A percentile compares a stretch with the other conserved stretches of the same genome.
These are phyloP conservation scores for Corchorus olitorius DNA, from an alignment of 345 rosid species.

Conservation along the genomic window DNA sequence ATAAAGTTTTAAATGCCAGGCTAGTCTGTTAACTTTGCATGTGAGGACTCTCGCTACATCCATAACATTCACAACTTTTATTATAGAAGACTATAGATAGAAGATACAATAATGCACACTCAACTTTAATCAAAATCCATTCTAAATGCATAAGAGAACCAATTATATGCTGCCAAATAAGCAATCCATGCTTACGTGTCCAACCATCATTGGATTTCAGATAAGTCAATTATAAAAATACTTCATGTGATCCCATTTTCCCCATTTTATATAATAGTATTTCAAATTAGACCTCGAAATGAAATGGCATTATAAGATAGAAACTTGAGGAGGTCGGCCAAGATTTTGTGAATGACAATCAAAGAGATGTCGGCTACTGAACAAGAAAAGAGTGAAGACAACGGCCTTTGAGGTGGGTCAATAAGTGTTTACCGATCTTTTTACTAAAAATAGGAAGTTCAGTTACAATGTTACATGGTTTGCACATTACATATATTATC, in stretches of 20 bases:
- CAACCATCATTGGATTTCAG: background rate
- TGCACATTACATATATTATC: background rate
- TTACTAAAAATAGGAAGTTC: slow-evolving; percentile 15
- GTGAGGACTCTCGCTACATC: background rate
- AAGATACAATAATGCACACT: background rate
- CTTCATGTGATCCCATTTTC: background rate
- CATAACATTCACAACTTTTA: background rate
- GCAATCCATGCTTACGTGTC: background rate
- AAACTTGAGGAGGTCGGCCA: too few relatives aligned
- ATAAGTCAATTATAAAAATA: background rate
- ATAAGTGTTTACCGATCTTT: background rate
- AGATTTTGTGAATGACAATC: background rate
- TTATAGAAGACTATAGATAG: background rate
- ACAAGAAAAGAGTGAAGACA: background rate
- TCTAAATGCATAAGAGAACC: background rate
- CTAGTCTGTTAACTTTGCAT: background rate
- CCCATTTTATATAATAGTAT: background rate
- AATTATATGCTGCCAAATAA: background rate
- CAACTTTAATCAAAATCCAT: background rate
- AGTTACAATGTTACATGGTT: background rate
- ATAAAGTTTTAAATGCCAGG: background rate
- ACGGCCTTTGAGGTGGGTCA: background rate
- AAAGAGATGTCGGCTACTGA: background rate
- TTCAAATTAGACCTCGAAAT: background rate
- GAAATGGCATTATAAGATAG: too few relatives aligned